Base-by-base conservation (phyloP, 192 early-diverging fungal genomes). In the Backusella westeae region DNA sequence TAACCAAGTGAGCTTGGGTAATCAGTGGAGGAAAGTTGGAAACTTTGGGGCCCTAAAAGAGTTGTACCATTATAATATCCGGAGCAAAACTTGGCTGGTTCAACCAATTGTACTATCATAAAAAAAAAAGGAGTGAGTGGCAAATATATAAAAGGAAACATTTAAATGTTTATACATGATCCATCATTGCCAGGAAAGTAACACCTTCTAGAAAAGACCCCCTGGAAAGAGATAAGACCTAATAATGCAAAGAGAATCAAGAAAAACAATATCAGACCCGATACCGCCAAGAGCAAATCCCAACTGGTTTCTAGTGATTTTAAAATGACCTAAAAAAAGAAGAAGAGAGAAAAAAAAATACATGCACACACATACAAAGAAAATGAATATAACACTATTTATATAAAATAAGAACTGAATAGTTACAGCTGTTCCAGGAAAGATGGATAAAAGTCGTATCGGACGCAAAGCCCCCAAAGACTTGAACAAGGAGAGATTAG, bases 181-280 rank as follows among this genome's bases (percentile, higher is more conserved):
- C 78, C 42, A 77, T 77, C 52, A 67, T 71, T 8, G 32, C 68
- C 34, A 79, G 63, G 35, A 72, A 82, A 9, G 81, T 78, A 53
- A 69, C 81, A 74, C 76, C 81, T n/a, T 75, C 79, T 44, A 9
- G 80, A 85, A 39, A 87, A 77, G 1, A 85, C 81, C 15, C 89
- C 89, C 71, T 82, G 84, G 66, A 88, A 90, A 29, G 86, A 73
- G 8, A 84, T 85, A 3, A 90, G 80, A 34, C 85, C 89, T 63
- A 88, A 65, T 19, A 87, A 75, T 42, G 85, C 84, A 75, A 67
- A 69, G 10, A 56, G 42, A 4, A 76, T 23, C 39, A 87, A 75
- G 46, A 87, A 87, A 69, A 87, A 87, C 53, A 87, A 87, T n/a
- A 87, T 79, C 32, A 87, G 82, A 6, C 80, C 86, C 21, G 75